phyloP scores from a whole-genome alignment of 1,284 basidiomycete species.

The Puccinia triticina region DNA sequence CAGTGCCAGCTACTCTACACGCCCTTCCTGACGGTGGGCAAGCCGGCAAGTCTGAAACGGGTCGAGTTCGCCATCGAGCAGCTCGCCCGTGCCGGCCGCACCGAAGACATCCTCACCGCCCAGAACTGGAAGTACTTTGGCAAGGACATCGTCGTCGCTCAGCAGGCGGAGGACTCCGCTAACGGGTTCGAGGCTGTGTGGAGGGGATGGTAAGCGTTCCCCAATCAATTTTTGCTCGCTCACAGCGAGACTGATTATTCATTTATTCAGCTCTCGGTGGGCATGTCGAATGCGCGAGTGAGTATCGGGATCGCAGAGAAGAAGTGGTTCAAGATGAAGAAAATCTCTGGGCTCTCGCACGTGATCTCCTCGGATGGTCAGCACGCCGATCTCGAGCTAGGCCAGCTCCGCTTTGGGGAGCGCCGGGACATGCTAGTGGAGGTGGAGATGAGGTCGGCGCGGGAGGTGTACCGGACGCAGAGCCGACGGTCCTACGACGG shows the following conservation, averaged over 20 bases:
- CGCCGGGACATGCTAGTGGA: slow-evolving; percentile 91
- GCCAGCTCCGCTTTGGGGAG: slow-evolving; percentile 86
- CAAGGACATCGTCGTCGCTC: slow-evolving; percentile 7
- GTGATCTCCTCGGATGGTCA: slow-evolving; percentile 84
- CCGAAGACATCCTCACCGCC: slow-evolving; percentile 58
- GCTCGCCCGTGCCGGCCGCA: slow-evolving; percentile 63
- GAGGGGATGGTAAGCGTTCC: slow-evolving; percentile 77
- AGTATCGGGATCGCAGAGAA: slow-evolving; percentile 85
- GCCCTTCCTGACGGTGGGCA: slow-evolving; percentile 77
- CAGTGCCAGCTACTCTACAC: slow-evolving; percentile 76
- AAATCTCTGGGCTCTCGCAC: slow-evolving; percentile 80
- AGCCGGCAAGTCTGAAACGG: slow-evolving; percentile 70
- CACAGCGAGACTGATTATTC: no score
- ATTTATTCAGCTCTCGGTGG: slow-evolving; percentile 78
- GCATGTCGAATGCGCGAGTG: slow-evolving; percentile 82
- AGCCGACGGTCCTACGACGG: background rate
- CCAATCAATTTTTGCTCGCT: no score
- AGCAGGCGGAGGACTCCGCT: slow-evolving; percentile 61
- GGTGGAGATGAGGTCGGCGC: slow-evolving; percentile 73
- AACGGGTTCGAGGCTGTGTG: slow-evolving; percentile 84
- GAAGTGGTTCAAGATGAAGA: slow-evolving; percentile 79
- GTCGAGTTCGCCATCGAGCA: slow-evolving; percentile 77
- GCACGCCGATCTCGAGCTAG: slow-evolving; percentile 89
- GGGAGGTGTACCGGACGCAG: slow-evolving; percentile 33
- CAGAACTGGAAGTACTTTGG: slow-evolving; percentile 33